These are phyloP conservation scores for Zygosaccharomyces sapae DNA, from an alignment of 1,139 yeast species.

Conservation along the genomic window DNA sequence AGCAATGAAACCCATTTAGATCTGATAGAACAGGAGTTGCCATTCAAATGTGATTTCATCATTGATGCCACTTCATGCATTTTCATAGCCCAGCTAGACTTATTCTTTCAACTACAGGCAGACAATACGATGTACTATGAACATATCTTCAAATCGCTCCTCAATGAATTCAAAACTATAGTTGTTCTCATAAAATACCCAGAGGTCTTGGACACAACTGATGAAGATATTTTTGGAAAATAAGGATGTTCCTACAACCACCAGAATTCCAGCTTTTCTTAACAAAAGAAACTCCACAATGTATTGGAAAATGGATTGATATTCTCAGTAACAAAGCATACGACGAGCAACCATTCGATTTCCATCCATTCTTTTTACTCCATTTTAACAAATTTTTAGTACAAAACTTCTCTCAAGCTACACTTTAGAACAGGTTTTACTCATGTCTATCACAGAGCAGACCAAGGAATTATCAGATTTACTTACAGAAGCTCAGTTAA, in stretches of 20 bases:
- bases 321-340: slow-evolving; percentile 4
- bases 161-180: slow-evolving; percentile 16
- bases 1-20: slow-evolving; percentile 1
- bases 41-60: slow-evolving; percentile 20
- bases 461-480: not conserved
- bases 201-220: slow-evolving; percentile 12
- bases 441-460: not conserved
- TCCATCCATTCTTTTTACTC: not conserved
- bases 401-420: slow-evolving; percentile 1
- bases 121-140: slow-evolving; percentile 16
- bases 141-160: slow-evolving; percentile 8
- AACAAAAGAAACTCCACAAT: slow-evolving; percentile 2
- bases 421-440: slow-evolving; percentile 8
- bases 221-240: slow-evolving; percentile 28
- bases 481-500: slow-evolving; percentile 8
- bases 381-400: slow-evolving; percentile 8
- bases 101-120: slow-evolving; percentile 19
- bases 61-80: slow-evolving; percentile 20
- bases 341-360: not conserved
- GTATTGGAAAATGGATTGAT: slow-evolving; percentile 11
- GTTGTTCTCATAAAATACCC: slow-evolving; percentile 21
- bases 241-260: slow-evolving; percentile 15
- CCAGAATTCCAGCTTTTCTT: slow-evolving; percentile 13
- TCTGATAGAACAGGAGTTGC: slow-evolving; percentile 15
- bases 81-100: slow-evolving; percentile 15